Evolutionary conservation across 2,329 filamentous ascomycete species (phyloP).

Genomic region (Davidsoniella neocaledoniae): DNA sequence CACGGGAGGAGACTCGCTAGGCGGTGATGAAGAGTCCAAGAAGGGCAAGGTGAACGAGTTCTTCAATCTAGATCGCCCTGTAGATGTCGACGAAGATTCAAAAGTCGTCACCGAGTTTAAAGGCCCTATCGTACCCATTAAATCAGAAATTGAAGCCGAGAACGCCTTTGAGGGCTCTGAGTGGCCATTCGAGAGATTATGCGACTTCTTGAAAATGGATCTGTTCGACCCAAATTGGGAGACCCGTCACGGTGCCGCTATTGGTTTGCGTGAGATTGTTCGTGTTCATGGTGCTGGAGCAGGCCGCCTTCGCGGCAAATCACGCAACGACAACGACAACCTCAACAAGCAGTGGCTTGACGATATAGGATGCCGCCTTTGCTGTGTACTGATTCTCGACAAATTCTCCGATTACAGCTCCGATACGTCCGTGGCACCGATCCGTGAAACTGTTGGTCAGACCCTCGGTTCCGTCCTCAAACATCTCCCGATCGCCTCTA

Average conservation of each 20-base stretch:
- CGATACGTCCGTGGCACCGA: constrained; percentile 90
- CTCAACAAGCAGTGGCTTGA: constrained; percentile 80
- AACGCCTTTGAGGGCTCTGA: constrained; percentile 61
- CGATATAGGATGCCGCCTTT: constrained; percentile 84
- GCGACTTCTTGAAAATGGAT: constrained; percentile 84
- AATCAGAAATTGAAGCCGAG: constrained; percentile 69
- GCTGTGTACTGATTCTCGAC: constrained; percentile 93
- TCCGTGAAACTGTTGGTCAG: constrained; percentile 88
- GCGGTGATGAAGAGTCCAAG: constrained; percentile 39
- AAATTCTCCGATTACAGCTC: constrained; percentile 96
- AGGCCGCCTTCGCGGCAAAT: constrained; percentile 57
- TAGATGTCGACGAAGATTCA: constrained; percentile 68
- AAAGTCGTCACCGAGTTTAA: constrained; percentile 96
- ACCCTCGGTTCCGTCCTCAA: constrained; percentile 78
- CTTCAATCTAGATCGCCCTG: constrained; percentile 69
- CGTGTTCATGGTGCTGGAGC: constrained; percentile 83
- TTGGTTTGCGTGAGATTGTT: constrained; percentile 82
- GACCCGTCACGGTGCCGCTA: constrained; percentile 84
- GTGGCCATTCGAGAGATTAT: constrained; percentile 90
- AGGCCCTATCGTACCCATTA: constrained; percentile 61
- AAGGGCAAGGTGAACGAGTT: constrained; percentile 56
- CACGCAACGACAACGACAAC: constrained; percentile 55
- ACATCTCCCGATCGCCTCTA: constrained; percentile 62
- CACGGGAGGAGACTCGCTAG: constrained; percentile 42
- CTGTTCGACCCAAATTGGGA: constrained; percentile 92